These are phyloP conservation scores for Kokia cookei DNA, from an alignment of 441 rosid species.

Conservation along the genomic window DNA sequence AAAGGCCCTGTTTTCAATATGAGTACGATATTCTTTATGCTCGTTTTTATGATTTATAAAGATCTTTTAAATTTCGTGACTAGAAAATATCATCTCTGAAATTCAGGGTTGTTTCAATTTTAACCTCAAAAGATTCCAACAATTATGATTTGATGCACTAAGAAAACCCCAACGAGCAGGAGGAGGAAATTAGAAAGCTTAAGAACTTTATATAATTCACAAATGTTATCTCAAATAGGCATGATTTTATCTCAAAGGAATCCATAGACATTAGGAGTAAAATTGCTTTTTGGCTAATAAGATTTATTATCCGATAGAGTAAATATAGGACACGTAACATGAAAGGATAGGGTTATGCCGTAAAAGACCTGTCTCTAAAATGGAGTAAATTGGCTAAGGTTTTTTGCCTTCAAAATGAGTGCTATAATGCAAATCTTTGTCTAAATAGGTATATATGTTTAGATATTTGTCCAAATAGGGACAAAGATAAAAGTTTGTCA, in stretches of 20 bases:
- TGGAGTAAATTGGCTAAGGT: background rate
- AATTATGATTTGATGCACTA: too few relatives aligned
- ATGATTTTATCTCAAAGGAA: background rate
- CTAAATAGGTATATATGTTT: background rate
- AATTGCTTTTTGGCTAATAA: background rate
- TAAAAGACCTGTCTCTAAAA: background rate
- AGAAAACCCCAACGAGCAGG: background rate
- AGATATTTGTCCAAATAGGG: too few relatives aligned
- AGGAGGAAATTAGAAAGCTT: background rate
- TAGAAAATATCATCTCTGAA: fast-evolving
- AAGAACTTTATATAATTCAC: background rate
- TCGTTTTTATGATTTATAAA: too few relatives aligned
- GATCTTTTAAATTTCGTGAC: too few relatives aligned
- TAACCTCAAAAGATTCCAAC: too few relatives aligned
- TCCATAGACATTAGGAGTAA: background rate
- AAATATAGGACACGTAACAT: background rate
- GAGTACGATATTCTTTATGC: too few relatives aligned
- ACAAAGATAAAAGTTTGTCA: background rate
- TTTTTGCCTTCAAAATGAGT: background rate
- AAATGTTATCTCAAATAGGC: background rate
- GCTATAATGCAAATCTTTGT: background rate
- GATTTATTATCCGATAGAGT: background rate
- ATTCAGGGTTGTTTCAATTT: too few relatives aligned
- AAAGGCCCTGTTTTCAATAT: too few relatives aligned
- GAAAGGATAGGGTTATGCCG: background rate